Base-by-base conservation (phyloP, 163 green algal species). In the Volvox carteri region DNA sequence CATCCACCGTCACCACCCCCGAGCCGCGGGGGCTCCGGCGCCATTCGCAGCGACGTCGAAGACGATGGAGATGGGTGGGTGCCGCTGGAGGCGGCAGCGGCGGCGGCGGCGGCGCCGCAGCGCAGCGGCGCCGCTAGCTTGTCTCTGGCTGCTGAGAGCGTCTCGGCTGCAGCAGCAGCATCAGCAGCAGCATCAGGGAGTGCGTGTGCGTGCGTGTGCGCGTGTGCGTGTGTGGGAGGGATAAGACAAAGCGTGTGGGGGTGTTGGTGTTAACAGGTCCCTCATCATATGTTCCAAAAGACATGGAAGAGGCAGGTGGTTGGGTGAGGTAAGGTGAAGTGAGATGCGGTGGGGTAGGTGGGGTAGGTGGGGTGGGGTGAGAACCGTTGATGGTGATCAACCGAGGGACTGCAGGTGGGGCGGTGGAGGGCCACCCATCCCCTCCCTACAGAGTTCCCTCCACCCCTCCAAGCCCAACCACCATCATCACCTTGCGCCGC, bases 111-210 rank as follows among this genome's bases (percentile, higher is more conserved):
- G 56, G 18, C 56, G 41, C n/a, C 68, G 35, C 68, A 67, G 3
- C 83, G 83, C 83, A 88, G 68, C 35, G 83, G 83, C 25, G 50
- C 83, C 23, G 83, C 25, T 23, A 88, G 50, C 37, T 37, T 33
- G 50, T 88, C 83, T 67, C 42, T 74, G 0, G 83, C 83, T 50
- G 83, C 83, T 41, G 83, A 50, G 67, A 88, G 83, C 37, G 67
- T 60, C 68, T 88, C 83, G 12, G 83, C 83, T 80, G 50, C 35
- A 37, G 58, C 58, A 23, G 58, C 58, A 58, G 48, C 48, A 58
- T 11, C 48, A 58, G 48, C 48, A 14, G 48, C 48, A 14, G 48
- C 48, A 58, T 11, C 48, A 58, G 48, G 12, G 48, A 14, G 48
- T 58, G 48, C 48, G 14, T 11, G n/a, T n/a, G n/a, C n/a, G n/a